Percentiles rank a stretch among this genome's conserved stretches.
Conservation (phyloP, 2,329 filamentous ascomycete genomes). For the Furcasterigmium furcatum region DNA sequence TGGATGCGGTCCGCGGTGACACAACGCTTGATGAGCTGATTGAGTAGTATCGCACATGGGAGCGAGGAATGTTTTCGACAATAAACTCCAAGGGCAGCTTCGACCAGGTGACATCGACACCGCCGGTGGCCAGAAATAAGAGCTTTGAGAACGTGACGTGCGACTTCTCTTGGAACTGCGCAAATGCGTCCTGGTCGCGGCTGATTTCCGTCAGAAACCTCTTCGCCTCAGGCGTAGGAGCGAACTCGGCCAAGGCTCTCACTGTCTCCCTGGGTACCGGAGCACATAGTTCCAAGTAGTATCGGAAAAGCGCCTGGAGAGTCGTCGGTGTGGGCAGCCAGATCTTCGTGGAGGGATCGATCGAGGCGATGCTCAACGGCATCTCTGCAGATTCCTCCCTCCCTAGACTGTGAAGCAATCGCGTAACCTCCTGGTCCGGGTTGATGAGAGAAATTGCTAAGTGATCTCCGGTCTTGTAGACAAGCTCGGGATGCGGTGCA, state of each 20-base stretch:
- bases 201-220: constrained; percentile 85
- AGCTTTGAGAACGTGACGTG: constrained; percentile 89
- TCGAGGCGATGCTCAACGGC: constrained; percentile 83
- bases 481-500: constrained; percentile 76
- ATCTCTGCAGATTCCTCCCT: constrained; percentile 72
- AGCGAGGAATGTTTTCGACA: constrained; percentile 67
- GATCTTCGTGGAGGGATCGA: constrained; percentile 94
- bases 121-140: constrained; percentile 68
- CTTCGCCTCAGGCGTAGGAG: constrained; percentile 80
- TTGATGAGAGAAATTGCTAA: constrained; percentile 98
- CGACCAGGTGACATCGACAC: constrained; percentile 66
- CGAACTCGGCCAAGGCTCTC: constrained; percentile 80
- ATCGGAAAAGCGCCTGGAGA: constrained; percentile 87
- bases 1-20: constrained; percentile 89
- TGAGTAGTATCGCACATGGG: constrained; percentile 96
- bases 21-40: constrained; percentile 96
- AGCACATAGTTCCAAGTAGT: constrained; percentile 95
- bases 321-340: constrained; percentile 97
- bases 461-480: constrained; percentile 95
- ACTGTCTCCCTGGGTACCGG: constrained; percentile 96
- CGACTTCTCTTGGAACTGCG: constrained; percentile 74
- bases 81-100: constrained; percentile 85
- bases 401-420: constrained; percentile 77
- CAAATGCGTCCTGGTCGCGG: constrained; percentile 92
- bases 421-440: constrained; percentile 84